Conservation (phyloP, 2,329 filamentous ascomycete species). For the Chrysoporthe deuterocubensis region DNA sequence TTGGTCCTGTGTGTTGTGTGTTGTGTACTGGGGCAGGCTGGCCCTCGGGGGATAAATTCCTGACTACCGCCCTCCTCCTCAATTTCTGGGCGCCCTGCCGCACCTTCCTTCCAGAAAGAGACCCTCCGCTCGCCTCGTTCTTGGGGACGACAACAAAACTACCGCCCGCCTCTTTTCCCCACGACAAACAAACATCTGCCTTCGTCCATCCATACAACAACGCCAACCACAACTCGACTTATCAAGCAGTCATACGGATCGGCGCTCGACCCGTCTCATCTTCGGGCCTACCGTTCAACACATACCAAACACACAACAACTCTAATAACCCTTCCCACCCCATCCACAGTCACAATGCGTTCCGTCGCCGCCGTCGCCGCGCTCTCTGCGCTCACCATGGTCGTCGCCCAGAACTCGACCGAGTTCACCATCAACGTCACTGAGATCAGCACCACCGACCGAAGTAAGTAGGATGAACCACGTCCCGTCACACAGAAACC, state of each 20-base stretch:
- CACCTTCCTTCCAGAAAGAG: slow-evolving; percentile 23
- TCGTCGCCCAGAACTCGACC: slow-evolving; percentile 52
- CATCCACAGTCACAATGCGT: slow-evolving; percentile 44
- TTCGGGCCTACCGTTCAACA: neutral
- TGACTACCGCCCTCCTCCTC: slow-evolving; percentile 3
- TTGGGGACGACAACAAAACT: neutral
- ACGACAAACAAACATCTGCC: neutral
- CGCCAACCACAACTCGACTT: neutral
- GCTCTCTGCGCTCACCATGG: slow-evolving; percentile 49
- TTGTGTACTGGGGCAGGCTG: neutral
- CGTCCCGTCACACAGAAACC: neutral
- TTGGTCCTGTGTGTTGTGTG: slow-evolving; percentile 4
- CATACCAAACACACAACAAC: neutral
- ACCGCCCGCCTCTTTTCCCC: neutral
- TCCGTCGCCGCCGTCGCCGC: slow-evolving; percentile 45
- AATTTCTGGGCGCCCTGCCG: neutral
- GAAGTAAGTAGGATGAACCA: slow-evolving; percentile 43
- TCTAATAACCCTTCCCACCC: neutral
- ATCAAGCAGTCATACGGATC: neutral
- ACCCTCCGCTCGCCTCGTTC: neutral
- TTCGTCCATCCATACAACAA: slow-evolving; percentile 13
- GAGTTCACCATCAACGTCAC: slow-evolving; percentile 42
- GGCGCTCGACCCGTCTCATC: neutral
- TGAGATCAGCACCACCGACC: slow-evolving; percentile 38
- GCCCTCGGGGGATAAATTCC: slow-evolving; percentile 6